Base-by-base conservation (phyloP, 371 early-diverging fungal species). In the Circinella minor region DNA sequence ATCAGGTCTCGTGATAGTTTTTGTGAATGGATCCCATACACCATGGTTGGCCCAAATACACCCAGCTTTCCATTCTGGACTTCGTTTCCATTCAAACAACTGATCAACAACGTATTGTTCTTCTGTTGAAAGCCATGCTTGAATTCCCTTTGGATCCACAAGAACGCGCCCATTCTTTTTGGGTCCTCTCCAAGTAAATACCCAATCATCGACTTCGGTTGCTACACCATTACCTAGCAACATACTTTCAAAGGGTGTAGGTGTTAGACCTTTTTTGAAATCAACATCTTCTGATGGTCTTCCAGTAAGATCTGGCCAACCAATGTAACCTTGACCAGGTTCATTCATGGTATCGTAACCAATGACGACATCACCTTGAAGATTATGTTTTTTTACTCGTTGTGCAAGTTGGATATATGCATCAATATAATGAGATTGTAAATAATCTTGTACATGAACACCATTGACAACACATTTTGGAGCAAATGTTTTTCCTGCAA, bases 311-410 rank as follows among this genome's bases (percentile, higher is more conserved):
- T 88, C 81, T n/a, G 75, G 74, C 0, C 80, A 37, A 0, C 84
- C 88, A 18, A 90, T 68, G 71, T 82, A 91, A 3, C 93, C 93
- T 54, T 83, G 80, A 4, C 86, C 86, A 17, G 93, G 93, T 66
- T 93, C 93, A 68, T 93, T 93, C 75, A 93, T 81, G 2, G 90
- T 85, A 59, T 93, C 93, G 68, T 88, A 90, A 5, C 93, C 93
- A 67, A 90, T 74, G 36, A 93, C 93, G 27, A 87, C 84, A 11
- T 79, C 74, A 49, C 89, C 86, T 38, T 84, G 78, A 27, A 91
- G 70, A 0, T 74, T 81, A 34, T 81, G 69, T 10, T 73, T 78
- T 6, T 74, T 68, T 20, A 92, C 83, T 39, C 77, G 79, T 36
- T 73, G 69, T 59, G 83, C 81, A 4, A 92, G 71, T 47, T 77